Evolutionary conservation across 371 early-diverging fungal species (phyloP).

Genomic region (Lichtheimia ornata): DNA sequence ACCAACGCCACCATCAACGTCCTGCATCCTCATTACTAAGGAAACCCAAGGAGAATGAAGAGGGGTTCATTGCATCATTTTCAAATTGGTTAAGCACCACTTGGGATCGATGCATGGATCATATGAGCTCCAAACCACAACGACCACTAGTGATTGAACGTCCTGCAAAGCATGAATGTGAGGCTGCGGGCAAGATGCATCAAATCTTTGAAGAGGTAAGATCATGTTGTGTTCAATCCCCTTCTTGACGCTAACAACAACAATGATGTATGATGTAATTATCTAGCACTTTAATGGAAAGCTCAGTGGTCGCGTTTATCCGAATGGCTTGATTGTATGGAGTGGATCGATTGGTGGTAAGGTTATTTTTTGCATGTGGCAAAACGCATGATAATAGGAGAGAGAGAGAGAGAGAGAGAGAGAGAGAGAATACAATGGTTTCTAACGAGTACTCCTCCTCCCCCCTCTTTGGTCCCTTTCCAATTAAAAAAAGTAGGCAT

Average conservation of each 20-base stretch:
- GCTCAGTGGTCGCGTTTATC: slow-evolving; percentile 25
- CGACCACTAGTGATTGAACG: slow-evolving; percentile 12
- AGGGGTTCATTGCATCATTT: background rate
- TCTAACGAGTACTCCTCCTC: background rate
- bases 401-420: too few species aligned
- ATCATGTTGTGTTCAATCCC: background rate
- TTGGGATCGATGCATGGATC: slow-evolving; percentile 5
- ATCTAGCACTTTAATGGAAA: slow-evolving; percentile 22
- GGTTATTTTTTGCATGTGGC: slow-evolving; percentile 1
- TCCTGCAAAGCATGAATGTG: slow-evolving; percentile 24
- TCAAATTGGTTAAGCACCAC: background rate
- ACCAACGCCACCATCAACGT: background rate
- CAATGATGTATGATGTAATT: background rate
- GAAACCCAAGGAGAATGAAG: background rate
- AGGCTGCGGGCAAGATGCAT: slow-evolving; percentile 27
- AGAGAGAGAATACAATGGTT: background rate
- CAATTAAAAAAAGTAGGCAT: slow-evolving; percentile 3
- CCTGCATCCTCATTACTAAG: background rate
- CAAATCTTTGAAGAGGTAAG: slow-evolving; percentile 24
- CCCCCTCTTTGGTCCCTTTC: background rate
- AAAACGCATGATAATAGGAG: background rate
- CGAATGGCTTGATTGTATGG: slow-evolving; percentile 24
- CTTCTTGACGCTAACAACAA: background rate
- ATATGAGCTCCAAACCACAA: background rate
- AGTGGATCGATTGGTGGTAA: slow-evolving; percentile 8